Conservation (phyloP, 371 early-diverging fungal species). For the Apophysomyces variabilis region DNA sequence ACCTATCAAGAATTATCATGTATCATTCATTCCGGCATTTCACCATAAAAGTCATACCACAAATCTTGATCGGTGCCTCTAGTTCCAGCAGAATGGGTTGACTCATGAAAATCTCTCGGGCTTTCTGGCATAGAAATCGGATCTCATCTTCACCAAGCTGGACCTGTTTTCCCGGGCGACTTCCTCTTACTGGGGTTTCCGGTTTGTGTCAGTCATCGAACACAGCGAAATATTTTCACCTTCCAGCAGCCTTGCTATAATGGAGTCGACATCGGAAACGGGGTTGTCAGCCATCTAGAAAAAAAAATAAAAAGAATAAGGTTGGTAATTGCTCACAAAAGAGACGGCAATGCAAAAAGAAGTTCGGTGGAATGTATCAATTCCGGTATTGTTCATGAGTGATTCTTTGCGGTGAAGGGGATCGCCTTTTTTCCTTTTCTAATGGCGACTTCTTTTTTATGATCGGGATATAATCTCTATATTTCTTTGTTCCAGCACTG, state of each 20-base stretch:
- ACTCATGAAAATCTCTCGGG: constrained; percentile 88
- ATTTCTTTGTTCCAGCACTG: too few relatives aligned
- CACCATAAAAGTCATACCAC: constrained; percentile 50
- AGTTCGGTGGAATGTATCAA: too few relatives aligned
- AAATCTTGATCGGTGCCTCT: constrained; percentile 94
- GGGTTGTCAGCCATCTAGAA: constrained; percentile 1
- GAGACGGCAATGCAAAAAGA: too few relatives aligned
- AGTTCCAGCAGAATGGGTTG: constrained; percentile 95
- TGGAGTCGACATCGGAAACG: constrained; percentile 23
- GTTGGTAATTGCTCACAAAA: not conserved
- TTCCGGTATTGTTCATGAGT: too few relatives aligned
- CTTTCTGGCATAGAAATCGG: constrained; percentile 78
- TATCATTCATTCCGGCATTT: not conserved
- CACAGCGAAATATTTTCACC: constrained; percentile 18
- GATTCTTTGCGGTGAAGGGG: too few relatives aligned
- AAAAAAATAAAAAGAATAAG: not conserved
- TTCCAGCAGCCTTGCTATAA: constrained; percentile 31
- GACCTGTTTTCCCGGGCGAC: constrained; percentile 87
- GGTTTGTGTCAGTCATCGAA: constrained; percentile 5
- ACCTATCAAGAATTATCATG: constrained; percentile 21
- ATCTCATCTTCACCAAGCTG: constrained; percentile 86
- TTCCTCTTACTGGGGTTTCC: constrained; percentile 76
- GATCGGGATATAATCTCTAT: too few relatives aligned
- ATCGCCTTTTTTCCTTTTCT: too few relatives aligned
- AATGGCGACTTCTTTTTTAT: too few relatives aligned